Base-by-base conservation (phyloP, 192 early-diverging fungal species). In the Linnemannia schmuckeri region DNA sequence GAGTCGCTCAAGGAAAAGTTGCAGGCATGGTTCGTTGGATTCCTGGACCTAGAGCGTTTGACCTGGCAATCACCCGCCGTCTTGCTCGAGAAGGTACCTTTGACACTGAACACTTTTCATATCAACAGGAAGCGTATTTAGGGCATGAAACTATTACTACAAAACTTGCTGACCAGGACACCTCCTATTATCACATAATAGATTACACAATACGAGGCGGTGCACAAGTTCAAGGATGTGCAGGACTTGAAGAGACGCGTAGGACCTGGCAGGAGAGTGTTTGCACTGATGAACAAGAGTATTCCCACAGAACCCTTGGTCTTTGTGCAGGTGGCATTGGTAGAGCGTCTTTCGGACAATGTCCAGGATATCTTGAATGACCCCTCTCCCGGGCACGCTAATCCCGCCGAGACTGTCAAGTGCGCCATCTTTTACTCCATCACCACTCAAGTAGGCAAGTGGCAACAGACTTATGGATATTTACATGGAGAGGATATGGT, bases 351-450 rank as follows among this genome's bases (percentile, higher is more conserved):
- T 22, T 84, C 96, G 3, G 78, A 76, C 46, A 94, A 94, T 75
- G 93, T 97, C 6, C 95, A 97, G 44, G 90, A 91, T 74, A 83
- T 77, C 54, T 42, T 85, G 24, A 81, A 87, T 38, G 77, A 81
- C 49, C 76, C 78, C 12, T 87, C 77, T 9, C 89, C 81, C 33
- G 74, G 68, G 44, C 78, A 81, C 27, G 42, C 90, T 7, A 81
- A 79, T 57, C 72, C 63, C 0, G 72, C 79, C 5, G 71, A 90
- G 15, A 85, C 91, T 9, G 81, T 94, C 18, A 88, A 87, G 10
- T 93, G 92, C 76, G 98, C 97, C 18, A 94, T 97, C 3, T 99
- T 98, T 83, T 99, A 99, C 88, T 98, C 98, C 4, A 98, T 99
- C 78, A 96, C 96, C 20, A 96, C 96, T 30, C 97, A 98, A 81